A percentile compares a stretch with the other conserved stretches of the same genome.
Conservation (phyloP, 2,329 filamentous ascomycete species). For the Exophiala lecanii-corni region DNA sequence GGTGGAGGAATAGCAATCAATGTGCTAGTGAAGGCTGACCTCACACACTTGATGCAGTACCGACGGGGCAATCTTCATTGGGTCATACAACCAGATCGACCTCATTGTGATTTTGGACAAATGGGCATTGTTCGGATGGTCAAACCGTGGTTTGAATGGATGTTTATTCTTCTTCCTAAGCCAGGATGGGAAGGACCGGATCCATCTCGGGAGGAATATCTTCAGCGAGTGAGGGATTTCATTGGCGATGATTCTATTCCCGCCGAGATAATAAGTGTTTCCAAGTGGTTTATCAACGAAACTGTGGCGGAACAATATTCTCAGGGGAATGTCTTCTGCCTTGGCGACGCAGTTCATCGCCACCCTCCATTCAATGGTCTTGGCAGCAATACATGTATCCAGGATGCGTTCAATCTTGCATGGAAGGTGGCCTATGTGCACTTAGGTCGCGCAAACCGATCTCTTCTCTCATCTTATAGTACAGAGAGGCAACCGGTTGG, state of each 20-base stretch:
- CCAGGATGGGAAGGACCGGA: conserved; percentile 34
- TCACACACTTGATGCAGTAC: conserved; percentile 45
- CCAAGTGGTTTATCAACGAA: conserved; percentile 58
- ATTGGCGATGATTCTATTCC: conserved; percentile 51
- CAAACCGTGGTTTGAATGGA: conserved; percentile 60
- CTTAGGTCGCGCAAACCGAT: conserved; percentile 29
- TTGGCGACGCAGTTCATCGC: conserved; percentile 35
- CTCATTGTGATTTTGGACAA: conserved; percentile 50
- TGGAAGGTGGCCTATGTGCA: conserved; percentile 35
- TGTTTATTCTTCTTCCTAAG: conserved; percentile 49
- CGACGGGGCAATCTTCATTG: conserved; percentile 58
- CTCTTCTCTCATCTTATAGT: conserved; percentile 31
- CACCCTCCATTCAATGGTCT: conserved; percentile 34
- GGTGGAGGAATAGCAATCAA: conserved; percentile 49
- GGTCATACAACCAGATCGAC: conserved; percentile 52
- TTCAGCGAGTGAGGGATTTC: conserved; percentile 33
- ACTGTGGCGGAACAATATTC: conserved; percentile 54
- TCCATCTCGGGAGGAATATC: conserved; percentile 35
- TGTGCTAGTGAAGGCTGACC: conserved; percentile 46
- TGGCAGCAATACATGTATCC: conserved; percentile 35
- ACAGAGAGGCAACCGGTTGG: conserved; percentile 33
- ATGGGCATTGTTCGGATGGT: conserved; percentile 54
- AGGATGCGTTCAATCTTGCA: conserved; percentile 35
- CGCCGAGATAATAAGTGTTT: conserved; percentile 47
- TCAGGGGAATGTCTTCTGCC: conserved; percentile 39